phyloP scores from a whole-genome alignment of 768 basidiomycete species.

The Pholiota microspora region DNA sequence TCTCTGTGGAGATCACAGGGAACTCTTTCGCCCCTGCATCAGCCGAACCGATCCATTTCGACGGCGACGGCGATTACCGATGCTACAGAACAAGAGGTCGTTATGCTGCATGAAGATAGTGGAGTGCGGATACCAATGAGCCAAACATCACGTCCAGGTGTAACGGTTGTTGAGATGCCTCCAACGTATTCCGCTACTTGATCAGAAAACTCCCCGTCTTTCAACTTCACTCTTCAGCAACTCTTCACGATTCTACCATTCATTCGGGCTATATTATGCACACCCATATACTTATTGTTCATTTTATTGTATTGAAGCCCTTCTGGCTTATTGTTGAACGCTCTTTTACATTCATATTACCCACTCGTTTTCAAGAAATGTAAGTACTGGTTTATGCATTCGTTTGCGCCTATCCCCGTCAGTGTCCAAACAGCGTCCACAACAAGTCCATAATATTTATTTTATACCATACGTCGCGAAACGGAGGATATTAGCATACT shows the following conservation, averaged over 20 bases:
- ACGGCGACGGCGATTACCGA: background rate
- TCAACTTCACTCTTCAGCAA: too few relatives aligned
- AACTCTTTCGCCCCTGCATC: background rate
- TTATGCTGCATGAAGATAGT: conserved; percentile 5
- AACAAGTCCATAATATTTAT: too few relatives aligned
- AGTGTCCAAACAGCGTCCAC: too few relatives aligned
- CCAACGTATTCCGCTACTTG: conserved; percentile 2
- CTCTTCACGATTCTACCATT: background rate
- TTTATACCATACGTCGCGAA: background rate
- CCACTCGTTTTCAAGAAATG: background rate
- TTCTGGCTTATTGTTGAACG: background rate
- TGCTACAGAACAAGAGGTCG: background rate
- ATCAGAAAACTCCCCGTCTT: too few relatives aligned
- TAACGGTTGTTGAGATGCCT: conserved; percentile 3
- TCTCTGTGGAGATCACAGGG: background rate
- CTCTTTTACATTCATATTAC: background rate
- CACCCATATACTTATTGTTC: too few relatives aligned
- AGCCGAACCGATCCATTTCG: background rate
- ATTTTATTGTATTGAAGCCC: background rate
- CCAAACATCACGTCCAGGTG: background rate
- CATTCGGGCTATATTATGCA: background rate
- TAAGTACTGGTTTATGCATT: background rate
- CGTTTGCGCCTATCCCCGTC: background rate
- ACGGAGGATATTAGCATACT: too few relatives aligned
- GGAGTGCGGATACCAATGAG: conserved; percentile 3